Base-by-base conservation (phyloP, 2,329 filamentous ascomycete genomes). In the Clarireedia paspali region DNA sequence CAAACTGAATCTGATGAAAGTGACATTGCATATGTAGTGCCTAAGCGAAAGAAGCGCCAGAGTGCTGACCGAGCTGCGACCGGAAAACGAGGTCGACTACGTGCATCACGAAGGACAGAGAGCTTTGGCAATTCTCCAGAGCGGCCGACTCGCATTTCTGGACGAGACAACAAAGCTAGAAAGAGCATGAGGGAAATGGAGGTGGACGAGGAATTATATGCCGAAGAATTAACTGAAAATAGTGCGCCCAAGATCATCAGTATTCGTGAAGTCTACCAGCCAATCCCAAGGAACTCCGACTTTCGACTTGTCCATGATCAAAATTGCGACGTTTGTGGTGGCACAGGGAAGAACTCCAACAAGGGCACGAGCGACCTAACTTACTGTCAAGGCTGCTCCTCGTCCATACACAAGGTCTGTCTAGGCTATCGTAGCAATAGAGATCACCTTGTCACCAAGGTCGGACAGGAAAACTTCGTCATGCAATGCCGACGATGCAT, bases 401-500 rank as follows among this genome's bases (percentile, higher is more conserved):
- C 85, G 48, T 79, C 88, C 0, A 96, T 90, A 63, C 94, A 99
- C 71, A 89, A 88, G 69, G 74, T 73, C 42, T 99, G 94, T 67
- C 77, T 99, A 27, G 91, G 92, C 1, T 76, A 78, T 49, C 82
- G 94, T 50, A 81, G 79, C 51, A 75, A 70, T 12, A 81, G 94
- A 58, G 90, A 96, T n/a, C 94, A 97, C 69, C 74, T 94, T 38
- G 89, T 89, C 9, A 97, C 91, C 24, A 99, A 97, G 69, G 72
- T 96, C 52, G 84, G 77, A 2, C 76, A 86, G 1, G 83, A 86
- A 2, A 72, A 86, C 39, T 97, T 95, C 64, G 85, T 99, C 15
- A 74, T 99, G 40, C 94, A 99, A 68, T 99, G 94, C 72, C 86
- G 84, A 62, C 87, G 85, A 56, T 99, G 94, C 68, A 79, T 97